These are phyloP conservation scores for Aspergillus haitiensis DNA, from an alignment of 495 filamentous ascomycete species.

Conservation along the genomic window DNA sequence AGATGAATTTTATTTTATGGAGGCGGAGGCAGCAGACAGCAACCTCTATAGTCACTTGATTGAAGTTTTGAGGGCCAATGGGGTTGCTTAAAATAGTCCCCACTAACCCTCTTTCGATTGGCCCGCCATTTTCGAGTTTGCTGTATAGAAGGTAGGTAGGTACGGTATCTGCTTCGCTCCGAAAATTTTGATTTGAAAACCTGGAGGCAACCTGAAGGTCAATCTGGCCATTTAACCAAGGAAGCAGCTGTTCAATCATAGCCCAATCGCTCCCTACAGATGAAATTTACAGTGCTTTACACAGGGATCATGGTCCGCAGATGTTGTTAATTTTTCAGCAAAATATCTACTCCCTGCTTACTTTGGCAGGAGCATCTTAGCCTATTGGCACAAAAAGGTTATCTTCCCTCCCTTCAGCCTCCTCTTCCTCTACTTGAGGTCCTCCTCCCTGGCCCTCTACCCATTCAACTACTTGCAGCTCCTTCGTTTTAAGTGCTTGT, in stretches of 20 bases:
- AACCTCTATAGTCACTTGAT: too few species aligned
- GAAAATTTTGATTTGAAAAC: background rate
- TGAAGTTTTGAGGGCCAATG: too few species aligned
- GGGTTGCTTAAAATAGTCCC: too few species aligned
- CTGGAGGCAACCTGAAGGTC: constrained; percentile 9
- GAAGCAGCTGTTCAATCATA: constrained; percentile 8
- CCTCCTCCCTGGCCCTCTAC: background rate
- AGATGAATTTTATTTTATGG: too few species aligned
- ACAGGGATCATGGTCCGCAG: background rate
- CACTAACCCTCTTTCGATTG: too few species aligned
- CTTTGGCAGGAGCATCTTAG: background rate
- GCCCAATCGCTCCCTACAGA: background rate
- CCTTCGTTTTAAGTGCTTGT: background rate
- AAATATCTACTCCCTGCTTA: background rate
- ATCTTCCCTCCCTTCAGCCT: background rate
- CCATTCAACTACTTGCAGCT: background rate
- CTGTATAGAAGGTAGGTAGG: too few species aligned
- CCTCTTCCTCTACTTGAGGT: background rate
- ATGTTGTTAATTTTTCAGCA: background rate
- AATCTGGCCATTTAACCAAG: constrained; percentile 8
- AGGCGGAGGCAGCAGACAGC: too few species aligned
- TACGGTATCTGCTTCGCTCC: too few species aligned
- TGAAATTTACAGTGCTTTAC: background rate
- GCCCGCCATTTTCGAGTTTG: too few species aligned
- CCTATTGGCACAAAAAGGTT: background rate